Percentiles rank a stretch among this genome's conserved stretches.
These are phyloP conservation scores for Fraxinus dipetala DNA, from an alignment of 305 asterid species.

Conservation along the genomic window DNA sequence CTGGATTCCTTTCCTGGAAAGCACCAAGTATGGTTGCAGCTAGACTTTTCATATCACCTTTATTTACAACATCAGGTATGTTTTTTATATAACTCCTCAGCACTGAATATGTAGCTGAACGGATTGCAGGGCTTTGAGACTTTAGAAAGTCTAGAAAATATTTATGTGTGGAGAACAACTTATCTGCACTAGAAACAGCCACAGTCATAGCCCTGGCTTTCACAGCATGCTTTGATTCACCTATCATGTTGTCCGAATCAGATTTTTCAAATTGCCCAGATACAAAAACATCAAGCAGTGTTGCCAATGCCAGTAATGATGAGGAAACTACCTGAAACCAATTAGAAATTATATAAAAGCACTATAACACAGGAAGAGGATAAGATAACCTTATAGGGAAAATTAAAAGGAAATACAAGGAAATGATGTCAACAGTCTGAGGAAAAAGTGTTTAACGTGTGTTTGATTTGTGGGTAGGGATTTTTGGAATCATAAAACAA, in stretches of 20 bases:
- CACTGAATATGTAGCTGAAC: slow-evolving; percentile 84
- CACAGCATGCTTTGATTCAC: slow-evolving; percentile 68
- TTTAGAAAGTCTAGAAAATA: slow-evolving; percentile 75
- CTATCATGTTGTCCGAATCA: slow-evolving; percentile 49
- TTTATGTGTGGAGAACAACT: slow-evolving; percentile 61
- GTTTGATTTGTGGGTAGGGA: not conserved
- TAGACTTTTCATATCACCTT: slow-evolving; percentile 64
- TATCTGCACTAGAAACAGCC: slow-evolving; percentile 69
- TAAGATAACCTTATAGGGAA: slow-evolving; percentile 4
- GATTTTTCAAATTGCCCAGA: slow-evolving; percentile 46
- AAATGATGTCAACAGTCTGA: slow-evolving; percentile 17
- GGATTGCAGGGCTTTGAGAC: slow-evolving; percentile 67
- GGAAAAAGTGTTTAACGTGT: not conserved
- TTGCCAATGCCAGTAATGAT: slow-evolving; percentile 82
- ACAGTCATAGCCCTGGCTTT: slow-evolving; percentile 64
- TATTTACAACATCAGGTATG: slow-evolving; percentile 63
- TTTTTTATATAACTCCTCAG: slow-evolving; percentile 77
- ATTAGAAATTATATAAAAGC: slow-evolving; percentile 21
- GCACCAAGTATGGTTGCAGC: slow-evolving; percentile 84
- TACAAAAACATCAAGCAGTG: slow-evolving; percentile 75
- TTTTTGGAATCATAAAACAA: slow-evolving; percentile 4
- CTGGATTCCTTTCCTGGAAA: slow-evolving; percentile 79
- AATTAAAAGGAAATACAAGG: not conserved
- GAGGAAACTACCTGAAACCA: slow-evolving; percentile 75
- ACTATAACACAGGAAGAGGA: slow-evolving; percentile 6